Evolutionary conservation across 176 grass and related monocot genomes (phyloP).

Genomic region (Oryza longistaminata): DNA sequence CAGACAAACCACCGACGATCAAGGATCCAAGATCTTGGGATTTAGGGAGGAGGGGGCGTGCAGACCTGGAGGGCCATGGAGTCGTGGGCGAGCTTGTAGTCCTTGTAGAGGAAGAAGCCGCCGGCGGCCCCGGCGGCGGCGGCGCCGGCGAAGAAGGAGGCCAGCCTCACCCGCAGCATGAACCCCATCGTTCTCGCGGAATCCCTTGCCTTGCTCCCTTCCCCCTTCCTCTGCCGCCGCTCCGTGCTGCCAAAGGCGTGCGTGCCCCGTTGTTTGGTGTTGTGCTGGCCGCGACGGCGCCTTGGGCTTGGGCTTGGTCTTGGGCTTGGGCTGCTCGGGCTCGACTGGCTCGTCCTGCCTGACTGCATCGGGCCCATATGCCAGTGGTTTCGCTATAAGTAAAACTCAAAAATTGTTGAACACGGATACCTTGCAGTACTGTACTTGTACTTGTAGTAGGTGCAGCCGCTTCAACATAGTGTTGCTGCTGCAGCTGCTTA

Average conservation of each 20-base stretch:
- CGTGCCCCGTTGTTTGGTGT: background rate
- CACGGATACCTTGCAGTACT: too few relatives aligned
- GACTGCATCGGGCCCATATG: too few relatives aligned
- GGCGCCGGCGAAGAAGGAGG: conserved; percentile 89
- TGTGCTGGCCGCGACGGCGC: conserved; percentile 3
- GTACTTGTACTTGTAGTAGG: too few relatives aligned
- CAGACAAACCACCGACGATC: background rate
- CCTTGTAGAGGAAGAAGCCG: conserved; percentile 90
- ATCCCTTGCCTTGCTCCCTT: background rate
- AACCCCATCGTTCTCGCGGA: conserved; percentile 60
- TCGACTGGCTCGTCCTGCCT: background rate
- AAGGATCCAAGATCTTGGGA: conserved; percentile 22
- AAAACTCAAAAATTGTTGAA: too few relatives aligned
- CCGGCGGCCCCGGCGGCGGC: conserved; percentile 54
- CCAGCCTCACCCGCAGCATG: conserved; percentile 81
- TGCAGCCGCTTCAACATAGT: too few relatives aligned
- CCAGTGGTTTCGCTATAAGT: too few relatives aligned
- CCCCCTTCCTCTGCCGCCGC: conserved; percentile 17
- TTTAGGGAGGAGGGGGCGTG: too few relatives aligned
- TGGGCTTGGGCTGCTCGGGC: background rate
- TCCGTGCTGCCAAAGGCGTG: background rate
- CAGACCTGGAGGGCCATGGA: conserved; percentile 64
- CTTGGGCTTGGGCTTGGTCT: too few relatives aligned
- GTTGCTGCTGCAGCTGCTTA: too few relatives aligned
- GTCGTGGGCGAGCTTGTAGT: conserved; percentile 88